Conservation (phyloP, 805 yeast species). For the Hanseniaspora guilliermondii region DNA sequence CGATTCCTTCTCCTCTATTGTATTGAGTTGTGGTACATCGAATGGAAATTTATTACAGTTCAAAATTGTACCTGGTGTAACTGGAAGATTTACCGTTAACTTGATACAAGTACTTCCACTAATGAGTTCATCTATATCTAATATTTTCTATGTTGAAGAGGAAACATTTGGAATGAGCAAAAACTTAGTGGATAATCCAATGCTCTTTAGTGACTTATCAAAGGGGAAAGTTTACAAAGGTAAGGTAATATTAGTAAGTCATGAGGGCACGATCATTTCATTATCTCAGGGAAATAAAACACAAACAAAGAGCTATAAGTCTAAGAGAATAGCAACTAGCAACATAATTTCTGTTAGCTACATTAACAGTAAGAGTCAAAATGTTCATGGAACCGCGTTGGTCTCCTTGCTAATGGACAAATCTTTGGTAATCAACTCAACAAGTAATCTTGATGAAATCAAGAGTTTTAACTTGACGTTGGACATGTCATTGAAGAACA, state of each 20-base stretch:
- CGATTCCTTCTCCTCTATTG: constrained; percentile 59
- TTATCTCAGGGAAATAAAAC: constrained; percentile 40
- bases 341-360: constrained; percentile 40
- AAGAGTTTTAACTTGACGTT: constrained; percentile 36
- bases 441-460: constrained; percentile 56
- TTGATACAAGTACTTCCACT: constrained; percentile 38
- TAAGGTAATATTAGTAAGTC: neutral
- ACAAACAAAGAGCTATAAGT: constrained; percentile 43
- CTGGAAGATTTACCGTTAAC: constrained; percentile 50
- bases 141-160: constrained; percentile 46
- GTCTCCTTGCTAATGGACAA: constrained; percentile 37
- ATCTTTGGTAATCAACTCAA: constrained; percentile 34
- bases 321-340: constrained; percentile 30
- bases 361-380: constrained; percentile 17
- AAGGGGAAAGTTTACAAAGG: constrained; percentile 7
- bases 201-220: constrained; percentile 3
- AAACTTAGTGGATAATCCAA: neutral
- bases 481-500: constrained; percentile 30
- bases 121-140: constrained; percentile 37
- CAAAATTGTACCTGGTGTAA: constrained; percentile 49
- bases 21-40: constrained; percentile 65
- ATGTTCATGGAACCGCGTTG: constrained; percentile 36
- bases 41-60: constrained; percentile 57
- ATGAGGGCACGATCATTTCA: constrained; percentile 34
- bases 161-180: constrained; percentile 17